Evolutionary conservation across 2,329 filamentous ascomycete species (phyloP).

Genomic region (Hypomyces rosellus): DNA sequence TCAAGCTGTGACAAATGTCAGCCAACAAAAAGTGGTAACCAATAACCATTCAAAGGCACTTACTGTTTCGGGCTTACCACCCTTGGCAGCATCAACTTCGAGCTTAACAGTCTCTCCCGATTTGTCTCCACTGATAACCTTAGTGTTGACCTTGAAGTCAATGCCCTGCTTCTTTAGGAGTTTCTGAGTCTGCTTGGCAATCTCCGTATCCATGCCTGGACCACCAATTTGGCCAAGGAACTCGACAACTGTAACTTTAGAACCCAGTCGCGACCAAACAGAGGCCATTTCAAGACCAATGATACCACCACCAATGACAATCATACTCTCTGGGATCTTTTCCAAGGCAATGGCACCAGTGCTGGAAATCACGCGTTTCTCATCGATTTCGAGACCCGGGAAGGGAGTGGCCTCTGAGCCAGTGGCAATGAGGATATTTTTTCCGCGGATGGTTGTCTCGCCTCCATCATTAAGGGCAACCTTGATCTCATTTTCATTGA

Average conservation of each 20-base stretch:
- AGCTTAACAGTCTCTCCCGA: constrained; percentile 73
- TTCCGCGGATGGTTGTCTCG: constrained; percentile 77
- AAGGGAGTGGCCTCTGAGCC: constrained; percentile 94
- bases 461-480: constrained; percentile 87
- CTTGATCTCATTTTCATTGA: constrained; percentile 84
- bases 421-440: constrained; percentile 98
- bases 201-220: constrained; percentile 92
- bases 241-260: constrained; percentile 95
- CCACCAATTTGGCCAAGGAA: constrained; percentile 95
- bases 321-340: constrained; percentile 91
- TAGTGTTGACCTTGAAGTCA: constrained; percentile 97
- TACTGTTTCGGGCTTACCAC: constrained; percentile 88
- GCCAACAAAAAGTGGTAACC: constrained; percentile 8
- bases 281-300: constrained; percentile 98
- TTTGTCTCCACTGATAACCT: constrained; percentile 81
- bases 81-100: constrained; percentile 86
- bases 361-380: constrained; percentile 95
- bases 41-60: constrained; percentile 28
- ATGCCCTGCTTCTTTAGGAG: constrained; percentile 93
- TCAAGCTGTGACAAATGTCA: constrained; percentile 58
- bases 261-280: constrained; percentile 89
- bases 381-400: constrained; percentile 90
- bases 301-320: constrained; percentile 96
- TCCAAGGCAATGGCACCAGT: constrained; percentile 87
- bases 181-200: constrained; percentile 88